These are phyloP conservation scores for Ceratobasidium sp. DNA, from an alignment of 1,284 basidiomycete species.

Conservation along the genomic window DNA sequence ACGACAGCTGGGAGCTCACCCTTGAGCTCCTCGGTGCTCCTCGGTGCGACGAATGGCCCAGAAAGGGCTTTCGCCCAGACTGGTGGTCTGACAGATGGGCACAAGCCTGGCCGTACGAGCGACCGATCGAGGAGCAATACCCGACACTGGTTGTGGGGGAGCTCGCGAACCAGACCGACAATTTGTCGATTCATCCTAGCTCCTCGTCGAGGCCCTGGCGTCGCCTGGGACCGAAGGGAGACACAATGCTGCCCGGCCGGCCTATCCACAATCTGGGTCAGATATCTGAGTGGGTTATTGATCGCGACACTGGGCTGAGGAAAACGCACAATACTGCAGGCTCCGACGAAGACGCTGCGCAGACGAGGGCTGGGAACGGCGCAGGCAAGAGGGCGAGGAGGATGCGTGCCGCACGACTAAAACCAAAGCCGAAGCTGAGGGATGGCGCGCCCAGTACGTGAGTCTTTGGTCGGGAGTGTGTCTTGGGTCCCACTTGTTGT, in stretches of 20 bases:
- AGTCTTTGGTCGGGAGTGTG: too few relatives aligned
- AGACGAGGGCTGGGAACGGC: background rate
- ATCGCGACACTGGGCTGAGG: background rate
- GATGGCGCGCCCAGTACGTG: too few relatives aligned
- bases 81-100: conserved; percentile 8
- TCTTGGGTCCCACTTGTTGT: too few relatives aligned
- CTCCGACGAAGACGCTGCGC: background rate
- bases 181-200: background rate
- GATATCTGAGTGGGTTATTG: background rate
- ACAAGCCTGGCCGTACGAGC: conserved; percentile 2
- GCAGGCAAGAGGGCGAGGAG: background rate
- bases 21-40: background rate
- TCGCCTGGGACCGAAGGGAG: conserved; percentile 3
- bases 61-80: background rate
- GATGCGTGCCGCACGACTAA: background rate
- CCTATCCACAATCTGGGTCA: background rate
- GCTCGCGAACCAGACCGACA: background rate
- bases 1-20: conserved; percentile 1
- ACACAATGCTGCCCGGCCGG: background rate
- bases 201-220: background rate
- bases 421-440: too few relatives aligned
- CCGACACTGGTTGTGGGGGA: background rate
- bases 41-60: conserved; percentile 10
- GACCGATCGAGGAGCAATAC: background rate
- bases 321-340: background rate